These are phyloP conservation scores for Medicago ruthenica DNA, from an alignment of 306 rosid species.

Conservation along the genomic window DNA sequence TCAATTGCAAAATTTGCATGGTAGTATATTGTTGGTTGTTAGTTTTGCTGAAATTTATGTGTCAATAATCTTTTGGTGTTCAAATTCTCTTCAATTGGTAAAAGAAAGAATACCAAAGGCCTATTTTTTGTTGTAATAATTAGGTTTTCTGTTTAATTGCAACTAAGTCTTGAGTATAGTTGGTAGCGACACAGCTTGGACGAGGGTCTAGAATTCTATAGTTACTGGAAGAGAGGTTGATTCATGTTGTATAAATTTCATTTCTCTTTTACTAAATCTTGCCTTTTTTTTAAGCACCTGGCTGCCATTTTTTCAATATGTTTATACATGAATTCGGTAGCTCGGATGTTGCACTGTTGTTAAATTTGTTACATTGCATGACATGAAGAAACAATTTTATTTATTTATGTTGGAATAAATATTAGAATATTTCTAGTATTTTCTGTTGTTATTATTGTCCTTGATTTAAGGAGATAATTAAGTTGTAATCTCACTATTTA, in stretches of 20 bases:
- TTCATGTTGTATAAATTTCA: conserved; percentile 44
- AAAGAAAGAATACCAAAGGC: conserved; percentile 1
- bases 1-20: conserved; percentile 3
- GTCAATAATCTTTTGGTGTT: not conserved
- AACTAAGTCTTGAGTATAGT: not conserved
- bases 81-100: not conserved
- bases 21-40: not conserved
- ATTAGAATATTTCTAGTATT: no score
- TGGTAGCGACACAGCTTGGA: conserved; percentile 13
- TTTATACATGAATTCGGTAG: conserved; percentile 23
- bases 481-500: no score
- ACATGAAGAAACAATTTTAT: not conserved
- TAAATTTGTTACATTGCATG: conserved; percentile 20
- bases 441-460: no score
- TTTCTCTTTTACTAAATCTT: conserved; percentile 14
- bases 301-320: conserved; percentile 27
- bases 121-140: not conserved
- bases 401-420: no score
- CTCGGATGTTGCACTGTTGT: not conserved
- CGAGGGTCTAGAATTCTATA: conserved; percentile 39
- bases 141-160: conserved; percentile 17
- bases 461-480: no score
- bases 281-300: conserved; percentile 50
- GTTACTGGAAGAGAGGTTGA: conserved; percentile 51
- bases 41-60: not conserved